Evolutionary conservation across 129 eudicot species (phyloP).

Genomic region (Flaveria robusta): DNA sequence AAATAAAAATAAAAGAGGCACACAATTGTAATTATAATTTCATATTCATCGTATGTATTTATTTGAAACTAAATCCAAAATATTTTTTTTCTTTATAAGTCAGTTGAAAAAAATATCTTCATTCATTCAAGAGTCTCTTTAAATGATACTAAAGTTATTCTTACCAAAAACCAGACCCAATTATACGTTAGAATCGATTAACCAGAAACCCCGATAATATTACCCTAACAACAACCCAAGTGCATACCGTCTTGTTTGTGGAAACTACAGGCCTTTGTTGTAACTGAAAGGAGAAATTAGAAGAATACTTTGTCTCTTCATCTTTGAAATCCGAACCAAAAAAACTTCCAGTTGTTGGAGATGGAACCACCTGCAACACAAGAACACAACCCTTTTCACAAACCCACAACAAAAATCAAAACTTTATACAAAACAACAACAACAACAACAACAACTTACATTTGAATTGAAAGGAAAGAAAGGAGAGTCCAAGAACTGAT

Average conservation of each 20-base stretch:
- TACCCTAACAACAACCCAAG: not conserved
- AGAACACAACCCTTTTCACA: constrained; percentile 16
- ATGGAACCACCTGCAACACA: constrained; percentile 58
- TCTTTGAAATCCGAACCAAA: constrained; percentile 44
- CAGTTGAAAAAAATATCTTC: too few relatives aligned
- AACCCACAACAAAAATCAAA: constrained; percentile 32
- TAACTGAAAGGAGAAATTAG: constrained; percentile 70
- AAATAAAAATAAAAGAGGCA: too few relatives aligned
- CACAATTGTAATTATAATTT: too few relatives aligned
- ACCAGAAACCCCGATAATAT: too few relatives aligned
- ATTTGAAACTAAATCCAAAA: too few relatives aligned
- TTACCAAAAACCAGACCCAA: too few relatives aligned
- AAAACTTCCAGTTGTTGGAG: constrained; percentile 76
- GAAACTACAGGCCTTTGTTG: constrained; percentile 49
- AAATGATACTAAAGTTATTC: too few relatives aligned
- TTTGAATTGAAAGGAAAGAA: constrained; percentile 51
- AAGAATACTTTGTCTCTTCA: constrained; percentile 41
- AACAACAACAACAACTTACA: constrained; percentile 41
- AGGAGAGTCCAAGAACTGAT: constrained; percentile 85
- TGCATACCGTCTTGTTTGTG: constrained; percentile 36
- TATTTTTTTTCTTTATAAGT: too few relatives aligned
- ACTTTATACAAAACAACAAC: not conserved
- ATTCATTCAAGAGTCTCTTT: too few relatives aligned
- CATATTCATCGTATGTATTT: too few relatives aligned
- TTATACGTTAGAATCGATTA: too few relatives aligned